Percentiles rank a stretch among this genome's conserved stretches.
These are phyloP conservation scores for Chaetothyriales sp. DNA, from an alignment of 2,329 filamentous ascomycete species.

Conservation along the genomic window DNA sequence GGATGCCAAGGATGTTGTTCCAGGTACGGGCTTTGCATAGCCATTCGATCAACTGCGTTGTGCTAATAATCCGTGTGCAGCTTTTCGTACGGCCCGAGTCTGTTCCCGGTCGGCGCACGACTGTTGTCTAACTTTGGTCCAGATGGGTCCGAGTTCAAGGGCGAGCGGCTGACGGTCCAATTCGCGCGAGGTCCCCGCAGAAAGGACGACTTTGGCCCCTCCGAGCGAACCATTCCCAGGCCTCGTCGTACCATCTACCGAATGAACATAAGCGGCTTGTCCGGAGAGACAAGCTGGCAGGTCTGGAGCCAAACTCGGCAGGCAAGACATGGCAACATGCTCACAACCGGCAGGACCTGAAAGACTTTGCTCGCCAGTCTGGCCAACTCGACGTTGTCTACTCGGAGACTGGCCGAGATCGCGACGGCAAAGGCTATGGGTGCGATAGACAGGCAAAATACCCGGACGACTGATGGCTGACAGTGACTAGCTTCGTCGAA, in stretches of 20 bases:
- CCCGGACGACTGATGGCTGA: neutral
- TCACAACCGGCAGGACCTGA: conserved; percentile 61
- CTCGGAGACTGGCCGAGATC: conserved; percentile 85
- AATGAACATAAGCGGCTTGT: conserved; percentile 96
- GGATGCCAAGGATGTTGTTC: conserved; percentile 96
- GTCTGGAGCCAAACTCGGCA: conserved; percentile 50
- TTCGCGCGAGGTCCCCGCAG: conserved; percentile 80
- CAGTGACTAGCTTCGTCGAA: conserved; percentile 68
- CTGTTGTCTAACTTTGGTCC: conserved; percentile 2
- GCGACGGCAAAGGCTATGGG: conserved; percentile 75
- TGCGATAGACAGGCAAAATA: neutral
- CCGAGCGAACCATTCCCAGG: conserved; percentile 53
- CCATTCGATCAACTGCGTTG: conserved; percentile 1
- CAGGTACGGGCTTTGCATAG: conserved; percentile 50
- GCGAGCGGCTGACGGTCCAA: conserved; percentile 91
- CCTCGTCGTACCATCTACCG: conserved; percentile 88
- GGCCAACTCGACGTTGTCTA: conserved; percentile 87
- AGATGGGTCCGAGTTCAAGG: conserved; percentile 98
- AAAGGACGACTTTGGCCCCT: conserved; percentile 48
- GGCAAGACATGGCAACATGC: neutral
- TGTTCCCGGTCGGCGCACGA: neutral
- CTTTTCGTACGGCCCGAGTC: conserved; percentile 8
- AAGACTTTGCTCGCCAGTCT: conserved; percentile 96
- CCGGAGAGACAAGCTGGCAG: conserved; percentile 99
- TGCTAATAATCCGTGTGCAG: neutral